Evolutionary conservation across 2,329 filamentous ascomycete species (phyloP), one percentile per base, ranked within the genome.

Genomic region (Microdochium bolleyi): DNA sequence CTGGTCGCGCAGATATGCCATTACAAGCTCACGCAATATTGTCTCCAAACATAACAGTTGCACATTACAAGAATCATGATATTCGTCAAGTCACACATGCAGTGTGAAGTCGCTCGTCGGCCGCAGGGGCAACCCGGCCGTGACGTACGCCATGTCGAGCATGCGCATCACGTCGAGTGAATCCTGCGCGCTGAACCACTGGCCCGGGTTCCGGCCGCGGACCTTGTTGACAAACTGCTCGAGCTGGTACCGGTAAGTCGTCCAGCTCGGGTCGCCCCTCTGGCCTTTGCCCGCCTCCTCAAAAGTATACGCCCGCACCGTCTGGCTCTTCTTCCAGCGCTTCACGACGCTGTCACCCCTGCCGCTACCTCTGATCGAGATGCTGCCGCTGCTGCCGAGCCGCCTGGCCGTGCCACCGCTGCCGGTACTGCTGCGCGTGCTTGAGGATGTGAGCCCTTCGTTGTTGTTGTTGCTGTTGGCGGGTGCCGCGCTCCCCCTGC

Each of bases 141-240:
- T 67, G 34, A 55, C 55, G 54, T 73, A 74, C 5, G 65, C 69
- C 57, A 62, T 62, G 58, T 74, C 72, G 44, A 73, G 62, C 59
- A 68, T 68, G 60, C 57, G 64, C 69, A 70, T 70, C 58, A 62
- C 65, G 52, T 58, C 58, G 22, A 73, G 63, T 8, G 65, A 70
- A 49, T 73, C 68, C 50, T 63, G 59, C 1, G 59, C 61, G 22
- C 59, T 57, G 25, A 74, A 61, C 71, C 71, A 74, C 22, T 67
- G 60, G 2, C 55, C 61, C 10, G 62, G 62, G 22, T 63, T 59
- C 14, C 65, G 57, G 2, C 67, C 67, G 38, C 66, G 67, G 25
- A 73, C 57, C 46, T 57, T 62, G 54, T 71, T 68, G 2, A 73
- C 68, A 50, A 73, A 74, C 44, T 67, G 62, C 56, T 73, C 69